Conservation (phyloP, 2,329 filamentous ascomycete genomes). For the Apiospora phragmitis region DNA sequence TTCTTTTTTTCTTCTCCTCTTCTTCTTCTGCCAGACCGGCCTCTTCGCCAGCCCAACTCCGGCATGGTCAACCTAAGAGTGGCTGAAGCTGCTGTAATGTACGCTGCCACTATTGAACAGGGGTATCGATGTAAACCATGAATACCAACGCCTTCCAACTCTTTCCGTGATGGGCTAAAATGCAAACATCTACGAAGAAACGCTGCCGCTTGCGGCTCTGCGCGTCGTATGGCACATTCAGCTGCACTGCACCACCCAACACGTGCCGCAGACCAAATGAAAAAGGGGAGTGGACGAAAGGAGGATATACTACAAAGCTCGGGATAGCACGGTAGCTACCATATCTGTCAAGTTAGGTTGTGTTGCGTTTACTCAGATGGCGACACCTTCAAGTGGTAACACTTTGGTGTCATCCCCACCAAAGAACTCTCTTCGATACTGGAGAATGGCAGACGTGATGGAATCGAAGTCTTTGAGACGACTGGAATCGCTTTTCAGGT, state of each 20-base stretch:
- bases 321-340: slow-evolving; percentile 11
- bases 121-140: slow-evolving; percentile 14
- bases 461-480: slow-evolving; percentile 66
- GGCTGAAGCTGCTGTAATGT: neutral
- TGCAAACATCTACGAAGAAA: slow-evolving; percentile 8
- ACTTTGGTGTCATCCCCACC: slow-evolving; percentile 64
- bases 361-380: slow-evolving; percentile 17
- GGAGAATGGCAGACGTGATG: slow-evolving; percentile 67
- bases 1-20: slow-evolving; percentile 2
- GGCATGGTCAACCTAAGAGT: neutral
- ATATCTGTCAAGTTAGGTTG: slow-evolving; percentile 4
- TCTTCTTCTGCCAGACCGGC: neutral
- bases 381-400: slow-evolving; percentile 55
- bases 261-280: slow-evolving; percentile 4
- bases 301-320: slow-evolving; percentile 14
- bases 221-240: neutral
- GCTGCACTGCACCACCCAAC: neutral
- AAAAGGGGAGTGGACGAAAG: neutral
- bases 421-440: slow-evolving; percentile 65
- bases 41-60: neutral
- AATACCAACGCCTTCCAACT: slow-evolving; percentile 14
- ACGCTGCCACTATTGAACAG: neutral
- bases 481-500: slow-evolving; percentile 50
- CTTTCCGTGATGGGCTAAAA: slow-evolving; percentile 12
- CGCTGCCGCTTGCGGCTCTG: neutral